Evolutionary conservation across 176 grass and related monocot species (phyloP), one percentile per base, ranked within the genome.

Genomic region (Raddia distichophylla): DNA sequence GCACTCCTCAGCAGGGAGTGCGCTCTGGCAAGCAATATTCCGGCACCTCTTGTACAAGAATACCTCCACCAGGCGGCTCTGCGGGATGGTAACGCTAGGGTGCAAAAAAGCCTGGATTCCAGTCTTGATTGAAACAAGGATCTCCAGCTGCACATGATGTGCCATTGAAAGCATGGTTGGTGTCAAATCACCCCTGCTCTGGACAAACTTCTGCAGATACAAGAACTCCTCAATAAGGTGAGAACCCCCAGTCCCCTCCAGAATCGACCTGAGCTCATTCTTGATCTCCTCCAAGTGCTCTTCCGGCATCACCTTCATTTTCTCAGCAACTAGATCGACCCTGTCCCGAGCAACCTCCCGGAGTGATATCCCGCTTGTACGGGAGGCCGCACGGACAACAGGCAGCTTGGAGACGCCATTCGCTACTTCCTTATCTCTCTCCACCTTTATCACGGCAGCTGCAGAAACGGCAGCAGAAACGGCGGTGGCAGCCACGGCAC

Each of bases 21-120:
- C 82, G 82, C 86, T 99, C 84, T 99, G 91, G 77, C 97, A 99
- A 88, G 93, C 91, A 66, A 99, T 95, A 79, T 99, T 99, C 55
- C 97, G 88, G 64, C 97, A 99, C 73, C 97, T 89, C 93, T 96
- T 99, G 80, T 95, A 99, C 89, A 95, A 90, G 87, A 99, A 99
- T 11, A 96, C 82, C 73, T 99, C 97, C 50, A 91, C 89, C 44
- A 99, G 87, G 42, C 80, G 76, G 68, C 43, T 82, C 58, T 91
- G 93, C 17, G 93, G 89, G 77, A 99, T 93, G 79, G 73, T 91
- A 67, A 99, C 97, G 10, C 89, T 99, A 11, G 92, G 97, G 52
- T 99, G 97, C 75, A 99, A 56, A 87, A 99, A 99, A 0, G 97
- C 93, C 67, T 99, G 97, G 83, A 99, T 99, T 75, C 97, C 97